Base-by-base conservation (phyloP, 2,329 filamentous ascomycete genomes). In the Fusarium falciforme region DNA sequence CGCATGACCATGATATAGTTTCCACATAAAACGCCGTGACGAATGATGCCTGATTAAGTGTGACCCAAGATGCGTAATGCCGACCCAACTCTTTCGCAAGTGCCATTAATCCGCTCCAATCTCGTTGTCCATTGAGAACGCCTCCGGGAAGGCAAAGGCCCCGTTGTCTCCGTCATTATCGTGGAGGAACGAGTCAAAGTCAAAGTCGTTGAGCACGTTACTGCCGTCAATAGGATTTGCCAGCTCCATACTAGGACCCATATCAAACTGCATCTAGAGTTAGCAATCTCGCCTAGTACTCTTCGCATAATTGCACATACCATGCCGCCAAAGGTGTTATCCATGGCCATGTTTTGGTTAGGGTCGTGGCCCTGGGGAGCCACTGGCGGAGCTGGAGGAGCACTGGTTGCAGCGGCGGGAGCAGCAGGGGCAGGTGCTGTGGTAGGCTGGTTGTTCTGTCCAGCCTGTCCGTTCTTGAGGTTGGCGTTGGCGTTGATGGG, bases 131-230 rank as follows among this genome's bases (percentile, higher is more conserved):
- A 91, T 88, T n/a, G 79, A 79, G 77, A 90, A 90, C 54, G 82
- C 80, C 27, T 83, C 82, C 17, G 85, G 81, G 76, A 92, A 92
- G 81, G 89, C 88, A 71, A 92, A 92, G 6, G 78, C 80, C 49
- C 82, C 80, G 47, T 84, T 83, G 44, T 85, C 86, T 36, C 82
- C 84, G 55, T 87, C 87, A 69, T 85, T 84, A 68, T 88, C 86
- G 72, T 92, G 89, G 9, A 93, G 83, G 84, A 93, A 93, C 2
- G 90, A 91, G 80, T 93, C 91, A 74, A 93, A 86, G 71, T 93
- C 91, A 76, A 93, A 93, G 73, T 91, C 90, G 76, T 89, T 90
- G 57, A 93, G 84, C 38, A 92, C 90, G 77, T 92, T 87, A 63
- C 82, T 83, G 7, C 86, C 85, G 69, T 85, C 84, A 29, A 88